A percentile compares a stretch with the other conserved stretches of the same genome.
Evolutionary conservation across 2,329 filamentous ascomycete species (phyloP).

Genomic region (Hypoxylon sp.): DNA sequence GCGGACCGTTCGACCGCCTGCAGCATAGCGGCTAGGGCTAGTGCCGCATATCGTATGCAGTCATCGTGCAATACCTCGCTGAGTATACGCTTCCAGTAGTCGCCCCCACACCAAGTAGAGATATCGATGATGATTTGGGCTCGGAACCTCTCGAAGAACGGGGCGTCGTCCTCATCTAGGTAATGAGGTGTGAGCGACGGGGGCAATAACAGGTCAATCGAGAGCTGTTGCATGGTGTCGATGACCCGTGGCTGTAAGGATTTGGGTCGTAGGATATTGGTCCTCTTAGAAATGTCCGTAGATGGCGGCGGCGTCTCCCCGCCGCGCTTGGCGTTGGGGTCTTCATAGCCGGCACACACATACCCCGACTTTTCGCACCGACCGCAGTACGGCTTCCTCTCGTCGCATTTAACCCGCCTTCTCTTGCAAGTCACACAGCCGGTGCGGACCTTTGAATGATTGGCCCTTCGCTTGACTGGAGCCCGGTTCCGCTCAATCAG

Average conservation of each 20-base stretch:
- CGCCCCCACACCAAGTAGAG: slow-evolving; percentile 40
- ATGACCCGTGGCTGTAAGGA: slow-evolving; percentile 13
- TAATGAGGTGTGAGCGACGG: slow-evolving; percentile 41
- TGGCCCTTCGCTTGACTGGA: slow-evolving; percentile 41
- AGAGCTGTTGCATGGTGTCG: not conserved
- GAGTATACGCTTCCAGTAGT: slow-evolving; percentile 44
- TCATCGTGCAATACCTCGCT: slow-evolving; percentile 42
- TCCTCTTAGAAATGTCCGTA: slow-evolving; percentile 8
- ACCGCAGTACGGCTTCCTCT: slow-evolving; percentile 44
- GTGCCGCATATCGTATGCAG: slow-evolving; percentile 44
- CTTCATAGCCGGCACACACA: slow-evolving; percentile 42
- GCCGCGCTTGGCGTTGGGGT: slow-evolving; percentile 15
- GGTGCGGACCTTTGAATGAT: slow-evolving; percentile 46
- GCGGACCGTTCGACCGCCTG: slow-evolving; percentile 40
- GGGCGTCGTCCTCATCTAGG: slow-evolving; percentile 34
- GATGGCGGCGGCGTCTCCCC: slow-evolving; percentile 10
- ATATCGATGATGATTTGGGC: slow-evolving; percentile 44
- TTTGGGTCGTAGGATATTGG: slow-evolving; percentile 31
- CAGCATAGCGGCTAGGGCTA: slow-evolving; percentile 44
- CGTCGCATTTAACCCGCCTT: slow-evolving; percentile 48
- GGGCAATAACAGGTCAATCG: slow-evolving; percentile 23
- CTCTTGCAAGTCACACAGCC: slow-evolving; percentile 48
- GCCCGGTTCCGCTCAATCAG: slow-evolving; percentile 42
- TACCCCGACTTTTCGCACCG: slow-evolving; percentile 44
- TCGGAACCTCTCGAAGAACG: slow-evolving; percentile 47